Evolutionary conservation across 768 basidiomycete genomes (phyloP).

Genomic region (Phlebiopsis flavidoalba): DNA sequence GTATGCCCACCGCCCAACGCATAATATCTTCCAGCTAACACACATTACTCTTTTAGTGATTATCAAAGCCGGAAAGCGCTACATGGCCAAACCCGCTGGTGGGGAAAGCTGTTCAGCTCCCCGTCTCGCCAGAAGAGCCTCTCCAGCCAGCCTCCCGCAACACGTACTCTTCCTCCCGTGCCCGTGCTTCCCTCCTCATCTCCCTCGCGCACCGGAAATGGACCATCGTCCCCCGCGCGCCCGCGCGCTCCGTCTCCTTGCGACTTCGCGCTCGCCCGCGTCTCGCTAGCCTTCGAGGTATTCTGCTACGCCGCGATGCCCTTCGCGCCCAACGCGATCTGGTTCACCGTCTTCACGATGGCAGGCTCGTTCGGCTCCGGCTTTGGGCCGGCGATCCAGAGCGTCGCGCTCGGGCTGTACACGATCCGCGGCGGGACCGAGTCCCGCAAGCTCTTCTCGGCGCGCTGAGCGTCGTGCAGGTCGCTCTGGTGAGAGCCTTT

Average conservation of each 20-base stretch:
- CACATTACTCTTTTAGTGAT: conserved; percentile 35
- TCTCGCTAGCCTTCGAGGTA: conserved; percentile 55
- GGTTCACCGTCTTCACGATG: conserved; percentile 48
- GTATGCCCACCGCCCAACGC: conserved; percentile 33
- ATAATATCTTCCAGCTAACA: neutral
- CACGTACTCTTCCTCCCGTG: neutral
- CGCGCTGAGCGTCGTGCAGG: conserved; percentile 68
- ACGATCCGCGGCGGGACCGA: conserved; percentile 51
- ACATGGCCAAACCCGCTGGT: conserved; percentile 24
- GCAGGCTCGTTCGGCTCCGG: conserved; percentile 58
- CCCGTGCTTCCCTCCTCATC: neutral
- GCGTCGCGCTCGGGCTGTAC: conserved; percentile 67
- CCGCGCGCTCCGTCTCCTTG: conserved; percentile 37
- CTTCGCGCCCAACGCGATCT: conserved; percentile 36
- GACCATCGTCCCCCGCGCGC: neutral
- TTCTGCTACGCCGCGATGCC: conserved; percentile 41
- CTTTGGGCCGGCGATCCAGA: conserved; percentile 61
- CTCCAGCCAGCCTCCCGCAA: conserved; percentile 8
- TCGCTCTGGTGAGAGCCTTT: conserved; percentile 47
- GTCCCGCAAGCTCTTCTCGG: conserved; percentile 73
- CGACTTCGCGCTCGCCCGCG: conserved; percentile 65
- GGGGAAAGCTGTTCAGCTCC: conserved; percentile 25
- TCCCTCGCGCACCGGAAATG: neutral
- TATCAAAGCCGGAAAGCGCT: conserved; percentile 44
- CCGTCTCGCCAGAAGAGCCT: conserved; percentile 16